Conservation (phyloP, 1,139 yeast species). For the Blastobotrys persicus region DNA sequence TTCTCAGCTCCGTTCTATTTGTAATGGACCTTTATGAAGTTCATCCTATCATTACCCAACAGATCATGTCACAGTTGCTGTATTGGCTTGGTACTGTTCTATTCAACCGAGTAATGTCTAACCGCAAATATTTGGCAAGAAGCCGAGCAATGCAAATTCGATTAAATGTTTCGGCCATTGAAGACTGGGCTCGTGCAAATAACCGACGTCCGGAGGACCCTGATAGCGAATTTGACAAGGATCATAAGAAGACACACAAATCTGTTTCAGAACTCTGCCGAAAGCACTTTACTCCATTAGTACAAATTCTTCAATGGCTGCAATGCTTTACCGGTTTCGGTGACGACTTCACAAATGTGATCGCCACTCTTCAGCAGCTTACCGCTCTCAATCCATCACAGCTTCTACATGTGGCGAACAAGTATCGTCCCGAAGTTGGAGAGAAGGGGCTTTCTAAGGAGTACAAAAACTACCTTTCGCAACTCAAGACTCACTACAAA, state of each 20-base stretch:
- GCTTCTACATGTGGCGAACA: constrained; percentile 64
- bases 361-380: constrained; percentile 47
- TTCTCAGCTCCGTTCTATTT: constrained; percentile 82
- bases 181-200: constrained; percentile 89
- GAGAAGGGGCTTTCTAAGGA: constrained; percentile 50
- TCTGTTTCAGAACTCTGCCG: constrained; percentile 52
- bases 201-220: constrained; percentile 52
- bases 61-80: constrained; percentile 73
- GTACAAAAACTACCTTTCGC: constrained; percentile 36
- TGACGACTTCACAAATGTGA: constrained; percentile 55
- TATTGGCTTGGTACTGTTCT: constrained; percentile 72
- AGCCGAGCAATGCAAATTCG: constrained; percentile 87
- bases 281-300: constrained; percentile 65
- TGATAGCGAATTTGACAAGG: constrained; percentile 35
- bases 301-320: constrained; percentile 84
- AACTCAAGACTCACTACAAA: constrained; percentile 34
- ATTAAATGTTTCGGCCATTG: constrained; percentile 77
- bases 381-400: constrained; percentile 64
- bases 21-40: constrained; percentile 80
- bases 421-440: constrained; percentile 80
- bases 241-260: constrained; percentile 25
- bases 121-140: constrained; percentile 68
- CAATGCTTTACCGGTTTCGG: constrained; percentile 75
- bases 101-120: constrained; percentile 69
- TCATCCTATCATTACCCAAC: constrained; percentile 70